Evolutionary conservation across 2,329 filamentous ascomycete species (phyloP), one percentile per base, ranked within the genome.

Genomic region (Neofusicoccum laricinum): DNA sequence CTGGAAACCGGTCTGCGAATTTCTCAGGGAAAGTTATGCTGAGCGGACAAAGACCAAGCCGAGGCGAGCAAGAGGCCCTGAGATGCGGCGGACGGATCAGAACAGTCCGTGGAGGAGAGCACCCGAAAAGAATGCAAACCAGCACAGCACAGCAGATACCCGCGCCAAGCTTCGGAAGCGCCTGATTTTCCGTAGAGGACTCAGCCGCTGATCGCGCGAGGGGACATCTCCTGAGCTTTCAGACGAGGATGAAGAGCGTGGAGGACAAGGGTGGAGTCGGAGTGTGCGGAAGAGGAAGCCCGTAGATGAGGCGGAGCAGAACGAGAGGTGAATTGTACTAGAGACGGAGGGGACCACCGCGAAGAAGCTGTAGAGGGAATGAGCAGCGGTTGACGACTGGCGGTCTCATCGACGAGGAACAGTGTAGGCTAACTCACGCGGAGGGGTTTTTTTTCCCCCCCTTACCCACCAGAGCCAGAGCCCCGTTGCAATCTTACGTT

Each of bases 1-100:
- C 66, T 97, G 93, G 92, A 89, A 94, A 74, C 88, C 94, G 67
- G 95, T 98, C 75, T 88, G 90, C 68, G 86, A 92, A 46, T 81
- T 96, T 63, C 77, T 99, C 55, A 93, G 93, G 74, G 84, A 88
- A 43, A 86, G 90, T 2, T 93, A 88, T 68, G 89, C 93, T 64
- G 84, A 85, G 34, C 86, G 85, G 69, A 59, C 46, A 45, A 49
- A 50, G 17, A 59, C 40, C 40, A 66, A 46, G 19, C 25, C 53
- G 21, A 64, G 43, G 30, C 63, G 63, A 11, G 11, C 61, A 32
- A 36, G 63, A 10, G 61, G 63, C 5, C 63, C 63, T 14, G 46
- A 53, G 11, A 43, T 64, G 49, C 25, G 71, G 51, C 71, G 68
- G 15, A 57, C 51, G 30, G 69, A 67, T 6, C 75, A 75, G 58